Evolutionary conservation across 2,329 filamentous ascomycete genomes (phyloP).

Genomic region (Tolypocladium ophioglossoides): DNA sequence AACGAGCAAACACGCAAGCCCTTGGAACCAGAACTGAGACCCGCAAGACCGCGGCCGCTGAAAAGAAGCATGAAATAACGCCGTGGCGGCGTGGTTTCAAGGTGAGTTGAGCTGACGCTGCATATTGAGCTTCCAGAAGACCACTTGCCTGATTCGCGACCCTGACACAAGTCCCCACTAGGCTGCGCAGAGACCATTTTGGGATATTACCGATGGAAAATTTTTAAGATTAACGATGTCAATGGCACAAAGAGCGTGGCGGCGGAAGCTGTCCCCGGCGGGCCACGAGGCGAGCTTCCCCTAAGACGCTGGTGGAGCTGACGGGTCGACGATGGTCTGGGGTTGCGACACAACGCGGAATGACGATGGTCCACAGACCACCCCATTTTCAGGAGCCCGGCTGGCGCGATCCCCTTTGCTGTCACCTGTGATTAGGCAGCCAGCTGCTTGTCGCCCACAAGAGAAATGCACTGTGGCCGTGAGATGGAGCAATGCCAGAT

Average conservation of each 20-base stretch:
- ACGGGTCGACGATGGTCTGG: not conserved
- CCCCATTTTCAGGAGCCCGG: not conserved
- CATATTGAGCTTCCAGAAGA: conserved; percentile 14
- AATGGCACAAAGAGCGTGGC: conserved; percentile 9
- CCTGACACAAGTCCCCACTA: conserved; percentile 7
- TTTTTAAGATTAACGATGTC: conserved; percentile 18
- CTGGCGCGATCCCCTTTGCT: not conserved
- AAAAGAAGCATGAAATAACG: not conserved
- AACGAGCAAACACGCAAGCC: not conserved
- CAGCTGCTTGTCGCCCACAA: not conserved
- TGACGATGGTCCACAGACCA: not conserved
- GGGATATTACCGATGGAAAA: conserved; percentile 7
- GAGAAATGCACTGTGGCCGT: not conserved
- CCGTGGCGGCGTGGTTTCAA: not conserved
- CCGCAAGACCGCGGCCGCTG: not conserved
- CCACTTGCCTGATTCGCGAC: conserved; percentile 10
- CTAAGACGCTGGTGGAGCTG: not conserved
- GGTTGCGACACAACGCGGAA: not conserved
- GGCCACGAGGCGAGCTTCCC: not conserved
- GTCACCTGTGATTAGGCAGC: not conserved
- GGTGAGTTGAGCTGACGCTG: not conserved
- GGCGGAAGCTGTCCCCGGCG: conserved; percentile 22
- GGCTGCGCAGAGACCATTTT: not conserved
- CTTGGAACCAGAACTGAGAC: not conserved
- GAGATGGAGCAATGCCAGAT: not conserved